phyloP scores from a whole-genome alignment of 371 early-diverging fungal species.

The Mortierella sp. region DNA sequence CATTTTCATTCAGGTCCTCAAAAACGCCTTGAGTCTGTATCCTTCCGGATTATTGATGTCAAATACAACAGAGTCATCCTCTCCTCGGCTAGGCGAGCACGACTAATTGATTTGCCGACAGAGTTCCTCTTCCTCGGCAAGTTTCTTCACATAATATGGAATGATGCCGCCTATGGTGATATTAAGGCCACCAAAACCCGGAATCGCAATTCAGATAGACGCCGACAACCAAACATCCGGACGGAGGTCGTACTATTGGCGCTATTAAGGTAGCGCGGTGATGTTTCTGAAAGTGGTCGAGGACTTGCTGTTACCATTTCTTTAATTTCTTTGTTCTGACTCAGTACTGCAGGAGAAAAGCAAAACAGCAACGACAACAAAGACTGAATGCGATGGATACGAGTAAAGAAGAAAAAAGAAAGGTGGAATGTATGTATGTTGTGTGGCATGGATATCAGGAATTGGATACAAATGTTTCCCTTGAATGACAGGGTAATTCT shows the following conservation, averaged over 20 bases:
- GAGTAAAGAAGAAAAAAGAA: neutral
- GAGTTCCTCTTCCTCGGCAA: constrained; percentile 29
- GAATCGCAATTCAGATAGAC: constrained; percentile 30
- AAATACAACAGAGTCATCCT: neutral
- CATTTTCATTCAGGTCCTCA: constrained; percentile 19
- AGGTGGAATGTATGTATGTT: neutral
- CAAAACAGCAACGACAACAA: neutral
- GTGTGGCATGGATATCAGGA: neutral
- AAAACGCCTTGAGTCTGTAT: constrained; percentile 32
- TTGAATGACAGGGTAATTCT: constrained; percentile 4
- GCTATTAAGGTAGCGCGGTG: constrained; percentile 11
- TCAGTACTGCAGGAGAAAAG: neutral
- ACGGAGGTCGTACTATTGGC: constrained; percentile 4
- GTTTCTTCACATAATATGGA: constrained; percentile 50
- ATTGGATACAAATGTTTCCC: neutral
- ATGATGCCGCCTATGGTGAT: constrained; percentile 47
- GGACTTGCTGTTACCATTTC: constrained; percentile 25
- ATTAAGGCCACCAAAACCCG: constrained; percentile 18
- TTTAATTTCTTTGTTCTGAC: neutral
- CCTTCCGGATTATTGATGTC: constrained; percentile 8
- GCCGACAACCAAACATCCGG: constrained; percentile 34
- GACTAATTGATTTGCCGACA: constrained; percentile 9
- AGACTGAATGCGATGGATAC: neutral
- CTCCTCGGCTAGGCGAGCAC: neutral
- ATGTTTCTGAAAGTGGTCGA: constrained; percentile 23